Evolutionary conservation across 2,329 filamentous ascomycete species (phyloP), one percentile per base, ranked within the genome.

Genomic region (Exophiala sp.): DNA sequence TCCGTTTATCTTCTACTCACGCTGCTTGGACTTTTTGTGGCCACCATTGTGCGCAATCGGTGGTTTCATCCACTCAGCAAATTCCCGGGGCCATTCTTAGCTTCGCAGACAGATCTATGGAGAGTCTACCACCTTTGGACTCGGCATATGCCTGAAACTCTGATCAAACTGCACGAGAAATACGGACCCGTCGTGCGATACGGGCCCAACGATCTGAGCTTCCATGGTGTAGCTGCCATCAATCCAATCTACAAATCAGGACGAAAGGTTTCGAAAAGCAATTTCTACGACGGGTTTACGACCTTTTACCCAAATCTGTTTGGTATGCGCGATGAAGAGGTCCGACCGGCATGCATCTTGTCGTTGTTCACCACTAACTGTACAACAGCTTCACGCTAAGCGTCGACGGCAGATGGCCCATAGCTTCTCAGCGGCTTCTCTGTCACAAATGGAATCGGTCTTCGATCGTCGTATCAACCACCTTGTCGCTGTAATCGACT

Each of bases 171-270:
- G 18, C 56, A 59, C 45, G 46, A 54, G 18, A 47, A 54, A 38
- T 57, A 59, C 32, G 57, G 57, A n/a, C 47, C 42, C 3, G 36
- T 59, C 10, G 57, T 59, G 4, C 54, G 57, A 2, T 44, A 53
- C 38, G 57, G 49, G 11, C 57, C 57, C 10, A 54, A 57, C 59
- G 76, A 79, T 63, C 68, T 79, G 6, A 76, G 75, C 0, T 63
- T 79, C 24, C 84, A 85, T 64, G 81, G 79, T 54, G 72, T 85
- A 3, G 77, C 81, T 38, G 78, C 81, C 1, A 72, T 72, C 20
- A 62, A 78, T 41, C 77, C 78, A 1, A 75, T 90, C 18, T 69
- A 66, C 44, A 64, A 65, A 35, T 50, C 54, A 35, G 57, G 44
- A 12, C 56, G 51, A 12, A 41, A 47, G 10, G 43, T 54, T 9